phyloP scores from a whole-genome alignment of 169 alveolate species.

The Plasmodium knowlesi region DNA sequence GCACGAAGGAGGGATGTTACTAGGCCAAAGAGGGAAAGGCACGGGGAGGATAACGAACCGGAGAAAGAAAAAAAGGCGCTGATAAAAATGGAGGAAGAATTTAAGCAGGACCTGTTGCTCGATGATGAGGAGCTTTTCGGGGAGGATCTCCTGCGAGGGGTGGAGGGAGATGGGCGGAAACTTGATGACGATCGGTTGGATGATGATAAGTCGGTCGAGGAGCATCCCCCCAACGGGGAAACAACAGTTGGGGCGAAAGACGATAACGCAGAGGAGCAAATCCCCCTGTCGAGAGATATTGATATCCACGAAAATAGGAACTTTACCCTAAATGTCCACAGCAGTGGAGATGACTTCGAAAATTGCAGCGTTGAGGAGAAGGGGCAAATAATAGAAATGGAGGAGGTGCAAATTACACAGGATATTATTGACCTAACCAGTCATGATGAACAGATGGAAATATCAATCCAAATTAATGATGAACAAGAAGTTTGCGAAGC shows the following conservation, averaged over 20 bases:
- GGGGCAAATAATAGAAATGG: not conserved
- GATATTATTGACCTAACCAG: not conserved
- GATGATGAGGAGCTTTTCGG: conserved; percentile 64
- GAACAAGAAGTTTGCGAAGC: not conserved
- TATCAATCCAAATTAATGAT: not conserved
- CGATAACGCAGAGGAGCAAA: not conserved
- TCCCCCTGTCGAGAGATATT: not conserved
- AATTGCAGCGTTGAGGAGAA: conserved; percentile 59
- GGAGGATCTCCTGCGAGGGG: conserved; percentile 3
- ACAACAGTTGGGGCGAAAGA: not conserved
- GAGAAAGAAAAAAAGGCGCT: not conserved
- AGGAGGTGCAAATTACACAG: not conserved
- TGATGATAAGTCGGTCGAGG: not conserved
- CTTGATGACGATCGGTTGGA: not conserved
- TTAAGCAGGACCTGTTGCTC: conserved; percentile 24
- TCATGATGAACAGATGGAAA: not conserved
- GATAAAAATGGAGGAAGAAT: conserved; percentile 22
- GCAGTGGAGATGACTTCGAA: conserved; percentile 44
- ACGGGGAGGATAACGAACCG: not conserved
- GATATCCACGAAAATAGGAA: not conserved
- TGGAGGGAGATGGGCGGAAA: not conserved
- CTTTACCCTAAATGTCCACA: not conserved
- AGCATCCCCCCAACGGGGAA: not conserved
- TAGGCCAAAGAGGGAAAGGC: not conserved
- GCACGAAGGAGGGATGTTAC: not conserved